Conservation (phyloP, 345 rosid species). For the Geranium brycei region DNA sequence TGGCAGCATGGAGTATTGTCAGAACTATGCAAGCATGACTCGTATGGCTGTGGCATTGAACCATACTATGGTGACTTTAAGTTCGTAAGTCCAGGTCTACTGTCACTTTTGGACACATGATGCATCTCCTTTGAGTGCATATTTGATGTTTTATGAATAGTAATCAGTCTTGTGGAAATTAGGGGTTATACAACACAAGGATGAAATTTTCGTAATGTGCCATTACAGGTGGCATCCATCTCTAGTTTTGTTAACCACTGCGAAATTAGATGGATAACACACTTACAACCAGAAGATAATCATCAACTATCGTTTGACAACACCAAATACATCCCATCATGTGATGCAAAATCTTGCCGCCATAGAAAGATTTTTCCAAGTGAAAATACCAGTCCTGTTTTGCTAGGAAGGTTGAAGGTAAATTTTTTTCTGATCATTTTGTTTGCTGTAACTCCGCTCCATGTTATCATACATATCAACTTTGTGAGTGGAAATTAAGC, state of each 20-base stretch:
- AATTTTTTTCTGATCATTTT: conserved; percentile 5
- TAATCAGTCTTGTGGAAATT: too few species aligned
- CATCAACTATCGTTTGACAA: conserved; percentile 7
- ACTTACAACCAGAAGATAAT: conserved; percentile 16
- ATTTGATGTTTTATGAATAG: too few species aligned
- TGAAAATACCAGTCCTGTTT: conserved; percentile 35
- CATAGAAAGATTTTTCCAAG: conserved; percentile 41
- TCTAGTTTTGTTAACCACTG: conserved; percentile 45
- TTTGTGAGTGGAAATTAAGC: neutral
- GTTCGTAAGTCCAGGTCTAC: conserved; percentile 35
- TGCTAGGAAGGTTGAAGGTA: conserved; percentile 74
- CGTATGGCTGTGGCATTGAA: conserved; percentile 40
- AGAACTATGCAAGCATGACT: conserved; percentile 51
- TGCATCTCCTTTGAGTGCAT: too few species aligned
- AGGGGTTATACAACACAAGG: neutral
- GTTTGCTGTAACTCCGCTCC: neutral
- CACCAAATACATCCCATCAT: conserved; percentile 11
- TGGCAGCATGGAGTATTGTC: conserved; percentile 53
- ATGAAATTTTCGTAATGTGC: conserved; percentile 1
- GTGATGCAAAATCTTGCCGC: conserved; percentile 18
- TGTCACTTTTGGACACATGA: neutral
- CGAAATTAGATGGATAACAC: conserved; percentile 33
- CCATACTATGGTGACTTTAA: conserved; percentile 34
- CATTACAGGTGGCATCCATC: conserved; percentile 54
- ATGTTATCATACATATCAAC: neutral